Conservation (phyloP, 2,329 filamentous ascomycete genomes). For the Trichoderma sp. region DNA sequence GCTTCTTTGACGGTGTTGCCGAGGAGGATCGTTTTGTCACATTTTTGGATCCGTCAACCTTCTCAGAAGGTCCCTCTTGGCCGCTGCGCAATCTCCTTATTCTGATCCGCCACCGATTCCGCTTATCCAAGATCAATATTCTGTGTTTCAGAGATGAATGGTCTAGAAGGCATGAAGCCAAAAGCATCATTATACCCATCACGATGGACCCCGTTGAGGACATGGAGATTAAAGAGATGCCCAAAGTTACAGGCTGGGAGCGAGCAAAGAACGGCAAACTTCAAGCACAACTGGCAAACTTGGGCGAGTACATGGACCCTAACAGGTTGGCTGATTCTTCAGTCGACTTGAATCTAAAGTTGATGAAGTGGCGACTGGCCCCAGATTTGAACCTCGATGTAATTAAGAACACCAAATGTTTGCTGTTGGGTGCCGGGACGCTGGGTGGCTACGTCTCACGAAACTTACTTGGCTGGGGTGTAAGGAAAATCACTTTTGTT, state of each 20-base stretch:
- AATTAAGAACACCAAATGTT: slow-evolving; percentile 86
- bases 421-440: slow-evolving; percentile 89
- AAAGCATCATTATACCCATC: slow-evolving; percentile 75
- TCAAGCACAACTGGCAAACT: slow-evolving; percentile 73
- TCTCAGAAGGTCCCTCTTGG: slow-evolving; percentile 85
- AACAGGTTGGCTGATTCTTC: slow-evolving; percentile 84
- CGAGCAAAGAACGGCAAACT: slow-evolving; percentile 78
- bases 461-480: slow-evolving; percentile 92
- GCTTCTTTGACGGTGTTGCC: slow-evolving; percentile 76
- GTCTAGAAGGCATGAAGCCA: slow-evolving; percentile 72
- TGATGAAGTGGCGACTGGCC: slow-evolving; percentile 98
- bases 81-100: slow-evolving; percentile 87
- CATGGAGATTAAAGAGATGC: slow-evolving; percentile 59
- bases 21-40: slow-evolving; percentile 78
- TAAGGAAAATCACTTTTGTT: slow-evolving; percentile 91
- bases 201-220: slow-evolving; percentile 53
- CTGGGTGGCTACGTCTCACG: slow-evolving; percentile 91
- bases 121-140: slow-evolving; percentile 74
- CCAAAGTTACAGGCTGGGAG: slow-evolving; percentile 96
- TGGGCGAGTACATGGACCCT: slow-evolving; percentile 94
- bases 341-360: slow-evolving; percentile 92
- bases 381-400: slow-evolving; percentile 83
- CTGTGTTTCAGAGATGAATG: slow-evolving; percentile 89
- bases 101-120: slow-evolving; percentile 79
- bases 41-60: slow-evolving; percentile 93